Conservation (phyloP, 768 basidiomycete species). For the Hericium coralloides region DNA sequence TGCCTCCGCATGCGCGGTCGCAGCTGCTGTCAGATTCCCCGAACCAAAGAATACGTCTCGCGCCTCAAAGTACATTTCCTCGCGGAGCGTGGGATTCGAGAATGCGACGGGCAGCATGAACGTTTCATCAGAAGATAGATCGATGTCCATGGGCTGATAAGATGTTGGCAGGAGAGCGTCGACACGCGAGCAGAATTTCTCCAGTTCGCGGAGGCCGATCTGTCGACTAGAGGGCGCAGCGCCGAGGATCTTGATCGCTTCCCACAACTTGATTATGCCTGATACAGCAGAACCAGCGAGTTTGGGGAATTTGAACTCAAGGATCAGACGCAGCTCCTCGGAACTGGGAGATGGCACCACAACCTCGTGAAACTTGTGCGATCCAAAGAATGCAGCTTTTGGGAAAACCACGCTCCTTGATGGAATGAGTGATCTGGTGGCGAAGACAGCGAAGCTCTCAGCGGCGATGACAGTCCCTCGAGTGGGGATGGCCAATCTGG, state of each 20-base stretch:
- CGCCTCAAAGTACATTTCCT: constrained; percentile 84
- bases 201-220: constrained; percentile 71
- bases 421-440: constrained; percentile 64
- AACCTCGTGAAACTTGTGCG: constrained; percentile 77
- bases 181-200: constrained; percentile 76
- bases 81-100: constrained; percentile 66
- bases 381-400: constrained; percentile 68
- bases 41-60: constrained; percentile 89
- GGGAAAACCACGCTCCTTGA: constrained; percentile 41
- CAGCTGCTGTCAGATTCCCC: constrained; percentile 41
- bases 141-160: constrained; percentile 32
- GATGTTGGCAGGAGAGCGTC: constrained; percentile 48
- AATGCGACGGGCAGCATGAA: constrained; percentile 39
- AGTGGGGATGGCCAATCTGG: constrained; percentile 62
- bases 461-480: constrained; percentile 67
- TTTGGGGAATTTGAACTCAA: constrained; percentile 55
- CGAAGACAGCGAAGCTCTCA: constrained; percentile 79
- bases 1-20: constrained; percentile 38
- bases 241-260: constrained; percentile 41
- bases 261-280: constrained; percentile 65
- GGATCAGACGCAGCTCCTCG: constrained; percentile 63
- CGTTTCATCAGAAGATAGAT: constrained; percentile 14
- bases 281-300: constrained; percentile 40
- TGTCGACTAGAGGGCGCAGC: constrained; percentile 44
- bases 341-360: constrained; percentile 48